These are phyloP conservation scores for Plasmopara viticola DNA, from an alignment of 352 stramenopile genomes.

Conservation along the genomic window DNA sequence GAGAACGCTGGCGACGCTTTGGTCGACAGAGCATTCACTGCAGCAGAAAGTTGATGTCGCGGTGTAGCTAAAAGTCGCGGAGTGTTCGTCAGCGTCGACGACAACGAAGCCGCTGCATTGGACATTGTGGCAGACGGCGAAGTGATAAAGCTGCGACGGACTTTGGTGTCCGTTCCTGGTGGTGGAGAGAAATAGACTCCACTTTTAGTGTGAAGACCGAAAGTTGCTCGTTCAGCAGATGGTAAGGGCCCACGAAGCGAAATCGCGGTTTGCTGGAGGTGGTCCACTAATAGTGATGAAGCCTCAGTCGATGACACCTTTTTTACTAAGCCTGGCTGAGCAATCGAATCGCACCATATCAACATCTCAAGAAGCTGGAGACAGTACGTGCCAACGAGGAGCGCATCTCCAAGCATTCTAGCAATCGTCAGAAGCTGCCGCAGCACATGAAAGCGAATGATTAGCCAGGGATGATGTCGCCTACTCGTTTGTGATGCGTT, in stretches of 20 bases:
- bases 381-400: slow-evolving; percentile 48
- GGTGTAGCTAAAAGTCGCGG: slow-evolving; percentile 62
- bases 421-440: slow-evolving; percentile 64
- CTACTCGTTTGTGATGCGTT: slow-evolving; percentile 1
- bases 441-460: slow-evolving; percentile 70
- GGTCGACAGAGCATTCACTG: slow-evolving; percentile 68
- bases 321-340: slow-evolving; percentile 8
- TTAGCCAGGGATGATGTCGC: slow-evolving; percentile 52
- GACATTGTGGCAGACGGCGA: slow-evolving; percentile 67
- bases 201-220: slow-evolving; percentile 43
- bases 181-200: slow-evolving; percentile 59
- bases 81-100: slow-evolving; percentile 67
- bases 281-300: slow-evolving; percentile 23
- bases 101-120: slow-evolving; percentile 61
- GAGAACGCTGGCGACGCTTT: slow-evolving; percentile 66
- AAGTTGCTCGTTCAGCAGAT: slow-evolving; percentile 12
- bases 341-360: slow-evolving; percentile 48
- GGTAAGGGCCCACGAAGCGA: slow-evolving; percentile 19
- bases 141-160: slow-evolving; percentile 57
- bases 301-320: neutral
- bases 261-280: slow-evolving; percentile 29
- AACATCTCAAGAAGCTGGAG: slow-evolving; percentile 65
- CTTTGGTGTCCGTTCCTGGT: slow-evolving; percentile 56
- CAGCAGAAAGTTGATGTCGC: slow-evolving; percentile 68
- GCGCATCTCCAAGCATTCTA: slow-evolving; percentile 44